Conservation (phyloP, 257 asterid genomes). For the Nicotiana paniculata region DNA sequence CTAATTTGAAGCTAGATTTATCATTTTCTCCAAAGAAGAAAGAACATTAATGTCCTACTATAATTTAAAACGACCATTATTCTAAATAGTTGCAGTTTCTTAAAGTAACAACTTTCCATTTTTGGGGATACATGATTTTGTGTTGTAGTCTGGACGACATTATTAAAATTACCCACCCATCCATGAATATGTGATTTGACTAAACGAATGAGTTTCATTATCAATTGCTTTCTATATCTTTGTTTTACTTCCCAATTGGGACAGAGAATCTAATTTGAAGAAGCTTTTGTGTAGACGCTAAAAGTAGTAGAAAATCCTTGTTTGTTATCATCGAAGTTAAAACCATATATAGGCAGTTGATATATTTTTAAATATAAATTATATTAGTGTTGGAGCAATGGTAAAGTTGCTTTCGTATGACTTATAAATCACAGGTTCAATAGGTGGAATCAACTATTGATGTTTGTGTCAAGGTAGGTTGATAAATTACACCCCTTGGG, state of each 20-base stretch:
- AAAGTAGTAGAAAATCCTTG: too few relatives aligned
- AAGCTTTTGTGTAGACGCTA: not conserved
- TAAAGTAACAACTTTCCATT: not conserved
- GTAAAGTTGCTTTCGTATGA: too few relatives aligned
- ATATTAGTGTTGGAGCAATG: too few relatives aligned
- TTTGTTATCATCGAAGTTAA: too few relatives aligned
- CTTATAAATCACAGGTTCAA: too few relatives aligned
- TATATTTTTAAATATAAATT: too few relatives aligned
- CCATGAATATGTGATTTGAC: not conserved
- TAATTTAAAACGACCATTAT: not conserved
- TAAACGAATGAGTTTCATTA: not conserved
- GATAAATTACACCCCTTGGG: too few relatives aligned
- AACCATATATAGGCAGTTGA: too few relatives aligned
- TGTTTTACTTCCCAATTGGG: not conserved
- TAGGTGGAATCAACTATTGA: rapidly evolving
- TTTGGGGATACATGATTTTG: not conserved
- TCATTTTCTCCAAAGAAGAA: not conserved
- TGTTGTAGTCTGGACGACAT: not conserved
- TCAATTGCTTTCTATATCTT: not conserved
- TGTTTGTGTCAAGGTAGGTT: too few relatives aligned
- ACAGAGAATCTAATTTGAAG: not conserved
- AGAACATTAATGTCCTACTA: not conserved
- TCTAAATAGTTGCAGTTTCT: not conserved
- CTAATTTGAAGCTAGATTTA: not conserved
- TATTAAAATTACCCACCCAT: not conserved